Percentiles rank a stretch among this genome's conserved stretches.
These are phyloP conservation scores for Dothidotthia symphoricarpi DNA, from an alignment of 2,329 filamentous ascomycete species.

Conservation along the genomic window DNA sequence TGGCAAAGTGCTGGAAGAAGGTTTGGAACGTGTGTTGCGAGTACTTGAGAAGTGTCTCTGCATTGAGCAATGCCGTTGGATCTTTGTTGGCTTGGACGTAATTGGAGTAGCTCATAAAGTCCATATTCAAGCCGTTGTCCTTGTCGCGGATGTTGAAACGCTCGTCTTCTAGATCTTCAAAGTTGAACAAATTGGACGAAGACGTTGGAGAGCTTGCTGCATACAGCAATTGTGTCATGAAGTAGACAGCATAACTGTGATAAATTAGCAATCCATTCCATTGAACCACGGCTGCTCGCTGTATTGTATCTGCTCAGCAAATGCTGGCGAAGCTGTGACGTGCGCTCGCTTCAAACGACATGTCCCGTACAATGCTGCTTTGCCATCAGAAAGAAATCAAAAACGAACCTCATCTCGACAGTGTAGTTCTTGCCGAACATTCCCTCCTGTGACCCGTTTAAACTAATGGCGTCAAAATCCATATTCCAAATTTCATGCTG, in stretches of 20 bases:
- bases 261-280: no score
- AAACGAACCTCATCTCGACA: no score
- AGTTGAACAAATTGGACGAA: neutral
- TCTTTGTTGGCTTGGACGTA: slow-evolving; percentile 17
- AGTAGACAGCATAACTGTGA: slow-evolving; percentile 2
- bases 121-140: slow-evolving; percentile 14
- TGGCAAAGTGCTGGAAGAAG: slow-evolving; percentile 35
- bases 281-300: slow-evolving; percentile 3
- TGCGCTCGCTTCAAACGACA: no score
- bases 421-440: no score
- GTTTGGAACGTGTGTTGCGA: slow-evolving; percentile 26
- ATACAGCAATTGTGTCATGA: slow-evolving; percentile 1
- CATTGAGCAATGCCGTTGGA: slow-evolving; percentile 18
- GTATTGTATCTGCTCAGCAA: no score
- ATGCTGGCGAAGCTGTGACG: no score
- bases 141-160: slow-evolving; percentile 25
- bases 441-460: slow-evolving; percentile 8
- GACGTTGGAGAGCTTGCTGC: no score
- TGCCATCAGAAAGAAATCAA: no score
- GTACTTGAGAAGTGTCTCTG: slow-evolving; percentile 4
- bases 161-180: slow-evolving; percentile 2
- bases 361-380: no score
- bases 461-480: neutral
- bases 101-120: slow-evolving; percentile 17
- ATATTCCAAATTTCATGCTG: no score